phyloP scores from a whole-genome alignment of 495 filamentous ascomycete genomes.

The Penicillium daleae region DNA sequence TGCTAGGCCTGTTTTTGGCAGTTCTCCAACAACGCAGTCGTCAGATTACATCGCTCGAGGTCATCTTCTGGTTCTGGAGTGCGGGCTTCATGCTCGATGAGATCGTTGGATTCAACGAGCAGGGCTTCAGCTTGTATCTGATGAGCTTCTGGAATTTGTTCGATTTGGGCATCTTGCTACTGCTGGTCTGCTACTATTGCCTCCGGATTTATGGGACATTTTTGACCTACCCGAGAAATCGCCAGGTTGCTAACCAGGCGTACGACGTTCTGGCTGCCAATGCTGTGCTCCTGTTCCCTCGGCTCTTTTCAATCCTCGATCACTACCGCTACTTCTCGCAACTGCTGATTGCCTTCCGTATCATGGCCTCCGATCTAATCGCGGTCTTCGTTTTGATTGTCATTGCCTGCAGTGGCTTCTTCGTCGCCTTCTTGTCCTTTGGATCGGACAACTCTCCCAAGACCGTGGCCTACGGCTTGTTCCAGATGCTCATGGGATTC shows the following conservation, averaged over 20 bases:
- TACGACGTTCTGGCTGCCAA: conserved; percentile 91
- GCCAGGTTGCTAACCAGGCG: conserved; percentile 72
- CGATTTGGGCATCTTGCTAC: conserved; percentile 83
- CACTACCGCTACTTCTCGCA: conserved; percentile 96
- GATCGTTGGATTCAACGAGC: conserved; percentile 88
- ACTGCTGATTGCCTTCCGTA: conserved; percentile 85
- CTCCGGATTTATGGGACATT: conserved; percentile 86
- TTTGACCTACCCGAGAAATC: conserved; percentile 65
- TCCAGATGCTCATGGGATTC: conserved; percentile 91
- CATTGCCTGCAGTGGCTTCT: conserved; percentile 89
- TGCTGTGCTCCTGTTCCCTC: conserved; percentile 84
- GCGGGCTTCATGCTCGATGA: conserved; percentile 97
- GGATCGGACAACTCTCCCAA: conserved; percentile 62
- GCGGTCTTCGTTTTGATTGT: conserved; percentile 82
- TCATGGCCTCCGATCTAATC: conserved; percentile 87
- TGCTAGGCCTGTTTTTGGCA: conserved; percentile 81
- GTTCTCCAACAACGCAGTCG: conserved; percentile 71
- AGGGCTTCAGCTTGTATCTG: conserved; percentile 91
- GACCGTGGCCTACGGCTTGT: conserved; percentile 80
- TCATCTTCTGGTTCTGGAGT: conserved; percentile 96
- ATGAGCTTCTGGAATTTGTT: conserved; percentile 98
- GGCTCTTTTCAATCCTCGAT: conserved; percentile 88
- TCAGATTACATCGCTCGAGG: conserved; percentile 76
- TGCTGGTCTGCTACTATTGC: conserved; percentile 85
- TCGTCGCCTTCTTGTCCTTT: conserved; percentile 88